Base-by-base conservation (phyloP, 768 basidiomycete species). In the Dioszegia aurantiaca region DNA sequence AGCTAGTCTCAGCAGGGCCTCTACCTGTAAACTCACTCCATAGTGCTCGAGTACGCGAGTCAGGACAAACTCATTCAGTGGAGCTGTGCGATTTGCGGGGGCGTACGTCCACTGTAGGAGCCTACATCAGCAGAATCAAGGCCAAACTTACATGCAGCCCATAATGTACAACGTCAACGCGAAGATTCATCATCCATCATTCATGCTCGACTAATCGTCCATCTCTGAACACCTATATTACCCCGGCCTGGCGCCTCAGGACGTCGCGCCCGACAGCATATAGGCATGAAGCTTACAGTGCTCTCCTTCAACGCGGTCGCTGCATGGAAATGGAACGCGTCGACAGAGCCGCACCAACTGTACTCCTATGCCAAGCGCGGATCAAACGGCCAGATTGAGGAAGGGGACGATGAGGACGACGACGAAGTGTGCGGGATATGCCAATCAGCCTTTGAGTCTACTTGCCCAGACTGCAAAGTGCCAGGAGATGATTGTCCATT, bases 401-500 rank as follows among this genome's bases (percentile, higher is more conserved):
- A 71, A 12, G 58, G 56, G n/a, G 60, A 65, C 28, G 61, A 62
- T 24, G 68, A 72, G 27, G 70, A 69, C 21, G 68, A 70, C 17
- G 69, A 73, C 43, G 72, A 72, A 21, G 73, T 70, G 6, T 70
- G 70, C 57, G 70, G 70, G 26, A 74, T 70, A 30, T 71, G 68
- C 55, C 59, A 67, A 46, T 51, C 67, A 56, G 69, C 67, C 0
- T 98, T 86, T 73, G 95, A 99, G 73, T 90, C 89, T 0, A 92
- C 90, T 68, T 98, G 94, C 79, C 91, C 95, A 11, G 83, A 86
- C 3, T 99, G 95, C 79, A 97, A 94, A 77, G 84, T 93, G 69
- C 95, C 95, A 0, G 95, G 95, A 16, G 95, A 98, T 64, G 92
- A 90, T 67, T 93, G 90, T 79, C 90, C 91, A 0, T 78, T 93